Conservation (phyloP, 345 rosid genomes). For the Rhodamnia argentea region DNA sequence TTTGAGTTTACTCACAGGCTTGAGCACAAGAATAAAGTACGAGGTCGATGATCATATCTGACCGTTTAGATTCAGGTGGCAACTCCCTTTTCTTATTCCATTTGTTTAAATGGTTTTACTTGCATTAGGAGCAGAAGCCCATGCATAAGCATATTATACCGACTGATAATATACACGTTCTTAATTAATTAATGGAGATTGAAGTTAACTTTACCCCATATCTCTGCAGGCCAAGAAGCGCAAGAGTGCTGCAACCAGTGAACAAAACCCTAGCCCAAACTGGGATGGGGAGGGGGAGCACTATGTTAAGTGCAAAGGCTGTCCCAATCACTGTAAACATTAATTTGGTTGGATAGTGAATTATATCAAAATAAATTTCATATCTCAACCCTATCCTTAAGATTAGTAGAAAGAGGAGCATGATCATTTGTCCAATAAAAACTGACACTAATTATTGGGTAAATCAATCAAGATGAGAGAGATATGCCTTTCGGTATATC, state of each 20-base stretch:
- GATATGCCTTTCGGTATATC: not conserved
- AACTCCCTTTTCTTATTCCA: not conserved
- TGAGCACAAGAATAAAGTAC: constrained; percentile 47
- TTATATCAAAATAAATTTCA: not conserved
- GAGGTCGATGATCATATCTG: not conserved
- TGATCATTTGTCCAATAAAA: too few species aligned
- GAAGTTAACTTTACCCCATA: too few species aligned
- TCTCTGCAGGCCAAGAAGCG: constrained; percentile 50
- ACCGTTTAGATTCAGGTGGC: not conserved
- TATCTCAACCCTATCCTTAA: too few species aligned
- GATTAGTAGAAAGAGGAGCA: too few species aligned
- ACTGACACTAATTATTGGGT: too few species aligned
- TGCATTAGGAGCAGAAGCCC: not conserved
- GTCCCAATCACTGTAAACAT: too few species aligned
- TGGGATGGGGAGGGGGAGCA: constrained; percentile 26
- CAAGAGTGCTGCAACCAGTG: constrained; percentile 45
- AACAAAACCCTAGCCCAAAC: constrained; percentile 43
- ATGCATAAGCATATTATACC: not conserved
- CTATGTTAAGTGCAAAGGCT: too few species aligned
- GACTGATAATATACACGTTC: not conserved
- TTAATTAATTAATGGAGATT: too few species aligned
- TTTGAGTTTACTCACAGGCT: constrained; percentile 75
- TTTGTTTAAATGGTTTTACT: not conserved
- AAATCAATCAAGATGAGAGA: not conserved
- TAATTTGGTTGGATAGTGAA: too few species aligned